Conservation (phyloP, 2,329 filamentous ascomycete genomes). For the Lachnellula willkommii region DNA sequence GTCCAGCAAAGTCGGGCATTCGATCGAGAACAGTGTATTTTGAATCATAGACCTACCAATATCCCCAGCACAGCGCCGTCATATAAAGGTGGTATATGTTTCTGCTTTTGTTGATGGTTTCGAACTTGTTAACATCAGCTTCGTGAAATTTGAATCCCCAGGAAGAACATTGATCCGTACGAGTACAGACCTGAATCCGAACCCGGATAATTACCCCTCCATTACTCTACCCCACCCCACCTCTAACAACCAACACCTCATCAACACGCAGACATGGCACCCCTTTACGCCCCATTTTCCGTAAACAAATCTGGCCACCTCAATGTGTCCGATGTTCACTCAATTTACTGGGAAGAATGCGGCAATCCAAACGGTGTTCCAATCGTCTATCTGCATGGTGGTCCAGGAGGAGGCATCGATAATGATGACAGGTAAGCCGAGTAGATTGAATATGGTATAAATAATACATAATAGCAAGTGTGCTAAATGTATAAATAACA, state of each 20-base stretch:
- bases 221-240: too few relatives aligned
- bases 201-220: too few relatives aligned
- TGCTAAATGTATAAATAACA: conserved; percentile 24
- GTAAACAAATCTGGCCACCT: conserved; percentile 25
- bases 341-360: conserved; percentile 30
- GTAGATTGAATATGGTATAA: not conserved
- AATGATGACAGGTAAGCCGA: conserved; percentile 33
- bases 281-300: not conserved
- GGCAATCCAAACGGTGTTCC: conserved; percentile 21
- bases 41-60: not conserved
- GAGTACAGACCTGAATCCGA: too few relatives aligned
- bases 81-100: too few relatives aligned
- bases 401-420: conserved; percentile 36
- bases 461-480: not conserved
- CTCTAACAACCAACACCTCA: not conserved
- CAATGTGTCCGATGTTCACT: conserved; percentile 26
- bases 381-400: conserved; percentile 42
- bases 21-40: too few relatives aligned
- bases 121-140: too few relatives aligned
- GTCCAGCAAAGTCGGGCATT: too few relatives aligned
- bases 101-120: too few relatives aligned
- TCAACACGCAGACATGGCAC: not conserved
- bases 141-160: too few relatives aligned
- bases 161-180: too few relatives aligned
- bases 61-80: too few relatives aligned